Base-by-base conservation (phyloP, 1,284 basidiomycete species). In the Neotropicomus parvogracilis region DNA sequence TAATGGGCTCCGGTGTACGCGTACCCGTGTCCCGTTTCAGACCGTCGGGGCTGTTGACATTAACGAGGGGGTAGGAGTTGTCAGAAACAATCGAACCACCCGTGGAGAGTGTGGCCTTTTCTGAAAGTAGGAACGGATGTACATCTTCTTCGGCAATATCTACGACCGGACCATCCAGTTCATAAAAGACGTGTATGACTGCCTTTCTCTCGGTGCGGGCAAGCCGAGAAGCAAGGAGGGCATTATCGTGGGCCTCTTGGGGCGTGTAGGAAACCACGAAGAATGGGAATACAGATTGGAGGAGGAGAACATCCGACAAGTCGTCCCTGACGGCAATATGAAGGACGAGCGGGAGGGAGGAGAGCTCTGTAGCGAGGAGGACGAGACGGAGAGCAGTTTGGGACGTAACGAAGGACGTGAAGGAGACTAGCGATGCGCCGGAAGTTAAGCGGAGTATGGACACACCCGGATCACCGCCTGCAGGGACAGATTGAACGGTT, bases 161-260 rank as follows among this genome's bases (percentile, higher is more conserved):
- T 21, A 72, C 70, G n/a, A 81, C 62, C 13, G 67, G 61, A 20
- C 67, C 67, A 31, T 65, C 39, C 7, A 60, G 62, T 6, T 66
- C 67, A 32, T 86, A 81, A 65, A 93, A 94, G 36, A 82, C 85
- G 64, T 97, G 93, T 43, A 95, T 75, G 14, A 95, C 91, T 2
- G 79, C 75, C 43, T 75, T 78, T 47, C 74, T 73, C 55, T 81
- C 74, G 10, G 75, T 70, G 43, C 73, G 71, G 4, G 88, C 85
- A 35, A 91, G 69, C 40, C 79, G 77, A 46, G 82, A 78, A 20
- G 85, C 85, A n/a, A 90, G 72, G 14, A 90, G 67, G 11, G 83
- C 80, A 58, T 88, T 78, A 61, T 88, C 85, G 59, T 88, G 82
- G 3, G 85, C 84, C 56, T 87, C 77, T 61, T 84, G 79, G 3